phyloP scores from a whole-genome alignment of 192 early-diverging fungal genomes.

The Gaertneriomyces sp. region DNA sequence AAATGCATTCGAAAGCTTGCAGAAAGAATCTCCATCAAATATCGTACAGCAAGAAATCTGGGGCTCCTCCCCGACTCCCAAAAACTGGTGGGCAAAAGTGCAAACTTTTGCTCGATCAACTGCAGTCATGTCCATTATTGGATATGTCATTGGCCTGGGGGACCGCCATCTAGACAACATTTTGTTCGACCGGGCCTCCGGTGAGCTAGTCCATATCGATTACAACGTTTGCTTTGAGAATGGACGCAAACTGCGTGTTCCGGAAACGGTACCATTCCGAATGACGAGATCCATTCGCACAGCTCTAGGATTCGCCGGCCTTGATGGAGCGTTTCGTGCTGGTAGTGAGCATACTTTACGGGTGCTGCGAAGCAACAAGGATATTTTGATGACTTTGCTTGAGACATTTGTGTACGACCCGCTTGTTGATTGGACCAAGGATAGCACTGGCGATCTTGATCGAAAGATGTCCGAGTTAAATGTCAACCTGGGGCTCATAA shows the following conservation, averaged over 20 bases:
- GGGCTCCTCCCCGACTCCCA: constrained; percentile 41
- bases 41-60: constrained; percentile 66
- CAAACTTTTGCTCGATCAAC: constrained; percentile 45
- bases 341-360: constrained; percentile 37
- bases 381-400: constrained; percentile 48
- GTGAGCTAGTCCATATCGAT: constrained; percentile 68
- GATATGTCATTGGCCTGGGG: constrained; percentile 65
- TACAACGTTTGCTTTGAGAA: constrained; percentile 76
- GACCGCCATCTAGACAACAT: constrained; percentile 77
- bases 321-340: constrained; percentile 44
- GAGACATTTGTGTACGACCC: constrained; percentile 59
- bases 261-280: constrained; percentile 75
- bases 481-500: constrained; percentile 41
- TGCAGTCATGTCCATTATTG: constrained; percentile 61
- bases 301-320: constrained; percentile 39
- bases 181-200: constrained; percentile 45
- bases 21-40: constrained; percentile 61
- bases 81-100: constrained; percentile 40
- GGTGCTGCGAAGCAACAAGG: constrained; percentile 38
- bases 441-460: constrained; percentile 22
- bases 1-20: constrained; percentile 60
- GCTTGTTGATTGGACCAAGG: constrained; percentile 50
- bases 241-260: constrained; percentile 57
- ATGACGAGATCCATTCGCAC: constrained; percentile 52
- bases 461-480: constrained; percentile 37